These are phyloP conservation scores for Malus domestica DNA, from an alignment of 306 rosid species.

Conservation along the genomic window DNA sequence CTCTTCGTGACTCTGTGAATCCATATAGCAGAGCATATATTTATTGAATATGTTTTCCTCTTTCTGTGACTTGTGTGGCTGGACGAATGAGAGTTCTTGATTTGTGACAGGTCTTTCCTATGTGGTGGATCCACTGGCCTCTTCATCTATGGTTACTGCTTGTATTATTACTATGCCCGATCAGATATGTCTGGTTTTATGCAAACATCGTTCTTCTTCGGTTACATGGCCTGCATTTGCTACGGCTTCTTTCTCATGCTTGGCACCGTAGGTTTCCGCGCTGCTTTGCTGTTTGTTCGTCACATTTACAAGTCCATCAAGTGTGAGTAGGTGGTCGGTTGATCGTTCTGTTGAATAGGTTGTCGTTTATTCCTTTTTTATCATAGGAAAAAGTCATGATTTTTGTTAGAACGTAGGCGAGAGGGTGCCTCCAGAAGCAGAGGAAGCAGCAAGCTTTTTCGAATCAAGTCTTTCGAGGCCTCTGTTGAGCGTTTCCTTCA, in stretches of 20 bases:
- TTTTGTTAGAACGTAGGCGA: conserved; percentile 40
- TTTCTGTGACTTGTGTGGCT: not conserved
- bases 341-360: conserved; percentile 19
- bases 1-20: not conserved
- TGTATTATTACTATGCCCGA: conserved; percentile 85
- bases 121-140: conserved; percentile 99
- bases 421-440: conserved; percentile 33
- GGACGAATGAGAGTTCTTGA: conserved; percentile 12
- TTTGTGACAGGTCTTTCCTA: conserved; percentile 64
- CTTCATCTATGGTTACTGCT: conserved; percentile 91
- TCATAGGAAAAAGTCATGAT: conserved; percentile 24
- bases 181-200: conserved; percentile 96
- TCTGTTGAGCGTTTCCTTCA: conserved; percentile 26
- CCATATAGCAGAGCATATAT: not conserved
- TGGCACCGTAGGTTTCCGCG: conserved; percentile 86
- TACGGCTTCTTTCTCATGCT: conserved; percentile 98
- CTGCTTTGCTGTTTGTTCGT: conserved; percentile 82
- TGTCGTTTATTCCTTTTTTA: conserved; percentile 21
- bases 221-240: conserved; percentile 99
- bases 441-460: conserved; percentile 27
- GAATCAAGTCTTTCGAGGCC: conserved; percentile 16
- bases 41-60: not conserved
- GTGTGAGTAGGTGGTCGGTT: conserved; percentile 59
- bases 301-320: conserved; percentile 97
- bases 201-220: conserved; percentile 97